Conservation (phyloP, 441 rosid genomes). For the Manihot esculenta region DNA sequence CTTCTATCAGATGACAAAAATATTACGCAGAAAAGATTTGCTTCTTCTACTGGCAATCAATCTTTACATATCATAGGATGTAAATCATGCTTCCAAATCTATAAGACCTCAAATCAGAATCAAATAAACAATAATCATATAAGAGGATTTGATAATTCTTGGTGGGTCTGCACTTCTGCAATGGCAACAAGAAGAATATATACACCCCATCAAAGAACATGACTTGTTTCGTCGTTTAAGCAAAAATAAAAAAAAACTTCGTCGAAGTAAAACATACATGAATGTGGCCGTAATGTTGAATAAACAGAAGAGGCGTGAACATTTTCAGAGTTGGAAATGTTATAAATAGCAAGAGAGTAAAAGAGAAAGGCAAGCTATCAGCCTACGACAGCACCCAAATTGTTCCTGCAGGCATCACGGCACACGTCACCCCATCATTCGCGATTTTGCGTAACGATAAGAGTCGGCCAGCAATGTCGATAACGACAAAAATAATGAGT, state of each 20-base stretch:
- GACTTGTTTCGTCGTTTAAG: background rate
- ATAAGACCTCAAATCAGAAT: too few relatives aligned
- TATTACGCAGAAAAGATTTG: background rate
- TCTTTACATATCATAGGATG: background rate
- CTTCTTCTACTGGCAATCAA: background rate
- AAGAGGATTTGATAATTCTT: background rate
- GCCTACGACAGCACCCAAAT: background rate
- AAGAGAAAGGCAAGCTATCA: background rate
- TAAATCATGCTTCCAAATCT: background rate
- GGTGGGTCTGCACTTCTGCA: background rate
- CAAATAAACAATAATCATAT: background rate
- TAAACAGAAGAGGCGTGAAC: background rate
- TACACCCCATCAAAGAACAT: background rate
- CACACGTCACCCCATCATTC: background rate
- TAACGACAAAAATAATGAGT: background rate
- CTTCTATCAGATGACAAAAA: background rate
- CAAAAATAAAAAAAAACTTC: background rate
- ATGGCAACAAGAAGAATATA: background rate
- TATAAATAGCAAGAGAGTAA: background rate
- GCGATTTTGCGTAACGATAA: background rate
- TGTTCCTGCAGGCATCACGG: background rate
- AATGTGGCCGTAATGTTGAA: background rate
- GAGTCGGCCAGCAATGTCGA: background rate
- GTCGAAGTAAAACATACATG: background rate
- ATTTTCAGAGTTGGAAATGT: background rate